Base-by-base conservation (phyloP, 2,329 filamentous ascomycete species). In the Sarocladiaceae sp. region DNA sequence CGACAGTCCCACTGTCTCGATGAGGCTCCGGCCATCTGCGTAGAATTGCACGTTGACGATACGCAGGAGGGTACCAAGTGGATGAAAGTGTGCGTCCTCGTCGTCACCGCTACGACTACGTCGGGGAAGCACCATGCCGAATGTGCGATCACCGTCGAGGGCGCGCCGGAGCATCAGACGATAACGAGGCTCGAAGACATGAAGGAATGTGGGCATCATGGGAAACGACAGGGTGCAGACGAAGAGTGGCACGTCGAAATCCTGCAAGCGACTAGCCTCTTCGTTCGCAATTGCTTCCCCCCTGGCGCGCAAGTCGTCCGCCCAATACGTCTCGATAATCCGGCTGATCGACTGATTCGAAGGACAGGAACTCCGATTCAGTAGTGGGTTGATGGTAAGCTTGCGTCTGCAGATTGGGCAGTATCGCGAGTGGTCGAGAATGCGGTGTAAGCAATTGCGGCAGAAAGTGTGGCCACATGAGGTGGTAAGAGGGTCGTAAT, bases 181-280 rank as follows among this genome's bases (percentile, higher is more conserved):
- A 59, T 95, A 95, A 6, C 86, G 77, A n/a, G 87, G 86, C 60
- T 95, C 90, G 57, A 95, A 95, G n/a, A 96, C 78, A 55, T 94
- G 86, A 3, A 95, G 68, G 53, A 93, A 93, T 0, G 87, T 90
- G 0, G 85, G 88, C 78, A 91, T 88, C 2, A 74, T 72, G 1
- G 90, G 90, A 53, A 93, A 91, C 0, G 87, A 78, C 7, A 94
- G 64, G 0, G 88, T 88, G 63, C 86, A 93, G 24, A 94, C 76
- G 53, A 95, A 95, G 0, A 95, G 68, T 0, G 87, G 78, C 3
- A 83, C 75, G 27, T 81, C 76, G 15, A 79, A 69, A 9, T 80
- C 78, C 3, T 74, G 73, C 35, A 72, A 62, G 1, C 71, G 70
- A 9, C 70, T 67, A 23, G 74, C 68, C 44, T 82, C 76, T 51